Base-by-base conservation (phyloP, 768 basidiomycete species). In the Suillus subluteus region DNA sequence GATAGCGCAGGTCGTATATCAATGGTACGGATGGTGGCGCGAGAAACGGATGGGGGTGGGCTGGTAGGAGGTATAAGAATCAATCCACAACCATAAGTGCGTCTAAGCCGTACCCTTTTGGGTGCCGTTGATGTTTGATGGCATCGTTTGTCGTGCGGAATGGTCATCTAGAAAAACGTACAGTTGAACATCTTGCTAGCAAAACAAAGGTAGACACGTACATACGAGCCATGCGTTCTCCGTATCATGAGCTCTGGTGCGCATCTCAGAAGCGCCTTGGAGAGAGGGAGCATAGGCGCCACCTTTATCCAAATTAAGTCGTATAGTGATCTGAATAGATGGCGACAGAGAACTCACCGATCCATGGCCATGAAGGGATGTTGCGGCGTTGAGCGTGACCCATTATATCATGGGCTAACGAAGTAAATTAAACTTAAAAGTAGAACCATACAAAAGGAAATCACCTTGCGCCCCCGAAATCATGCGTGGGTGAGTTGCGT, bases 1-100 rank as follows among this genome's bases (percentile, higher is more conserved):
- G 13, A 13, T 58, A 21, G 35, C 64, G 64, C n/a, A 67, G 35
- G 30, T 67, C 66, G 16, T 67, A 67, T 30, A 65, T 32, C 7
- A 67, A 35, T 6, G 62, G 7, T 2, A 37, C 38, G 3, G 50
- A 44, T 38, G 41, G 41, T 16, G 63, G 54, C 2, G 63, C 62
- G 6, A 64, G 62, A 44, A 64, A 55, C 1, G 54, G 54, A 12
- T 55, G 54, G 1, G 18, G 52, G 32, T 0, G 4, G 30, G 37
- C 26, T 54, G 41, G 21, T 13, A 4, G 18, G n/a, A 40, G 2
- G 23, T 6, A 64, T 65, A 30, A 65, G 30, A 12, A 40, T 35
- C 11, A 18, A 44, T 30, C 2, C 7, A 40, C 1, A 9, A 26
- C 2, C n/a, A n/a, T 9, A 12, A n/a, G 11, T 21, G 13, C 4